Base-by-base conservation (phyloP, 148 eudicot genomes). In the Polygonum maritimum region DNA sequence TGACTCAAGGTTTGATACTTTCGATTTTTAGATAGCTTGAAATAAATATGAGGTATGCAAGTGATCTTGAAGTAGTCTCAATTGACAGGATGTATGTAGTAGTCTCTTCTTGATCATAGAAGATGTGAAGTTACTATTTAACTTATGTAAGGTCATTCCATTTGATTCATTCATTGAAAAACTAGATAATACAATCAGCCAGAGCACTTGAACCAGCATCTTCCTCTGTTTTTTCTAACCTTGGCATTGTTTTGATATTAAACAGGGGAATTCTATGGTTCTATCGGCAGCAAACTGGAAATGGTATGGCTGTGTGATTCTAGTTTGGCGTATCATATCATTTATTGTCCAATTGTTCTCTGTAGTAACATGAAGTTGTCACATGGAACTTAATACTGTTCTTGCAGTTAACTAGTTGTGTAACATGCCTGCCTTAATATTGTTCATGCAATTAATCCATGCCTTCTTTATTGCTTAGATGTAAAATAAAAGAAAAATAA, bases 241-340 rank as follows among this genome's bases (percentile, higher is more conserved):
- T 47, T 5, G 49, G 16, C 47, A 48, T 54, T 52, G 7, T 75
- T 81, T 78, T 81, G 82, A 69, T 75, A 76, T 80, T 55, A 15
- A 80, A 84, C 94, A 93, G 96, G 92, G 89, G 89, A 74, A 88
- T 93, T 77, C 84, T 91, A 76, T 91, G 88, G 87, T 76, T 91
- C 51, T 93, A 91, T 74, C 91, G 79, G 79, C 88, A 82, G 82
- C 92, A 89, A 85, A 75, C 92, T 74, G 98, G 94, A 83, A 88
- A 89, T 77, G 98, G 98, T 93, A 84, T 78, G 85, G 48, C 11
- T 38, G 36, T 14, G 5, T 15, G 5, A 16, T 16, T 67, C 71
- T 36, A 65, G 4, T 35, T 21, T 65, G 7, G n/a, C 36, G 71
- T 65, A 8, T 19, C 44, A 65, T 36, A 65, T 65, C 19, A 65